These are phyloP conservation scores for Penicillium concentricum DNA, from an alignment of 2,329 filamentous ascomycete species.

Conservation along the genomic window DNA sequence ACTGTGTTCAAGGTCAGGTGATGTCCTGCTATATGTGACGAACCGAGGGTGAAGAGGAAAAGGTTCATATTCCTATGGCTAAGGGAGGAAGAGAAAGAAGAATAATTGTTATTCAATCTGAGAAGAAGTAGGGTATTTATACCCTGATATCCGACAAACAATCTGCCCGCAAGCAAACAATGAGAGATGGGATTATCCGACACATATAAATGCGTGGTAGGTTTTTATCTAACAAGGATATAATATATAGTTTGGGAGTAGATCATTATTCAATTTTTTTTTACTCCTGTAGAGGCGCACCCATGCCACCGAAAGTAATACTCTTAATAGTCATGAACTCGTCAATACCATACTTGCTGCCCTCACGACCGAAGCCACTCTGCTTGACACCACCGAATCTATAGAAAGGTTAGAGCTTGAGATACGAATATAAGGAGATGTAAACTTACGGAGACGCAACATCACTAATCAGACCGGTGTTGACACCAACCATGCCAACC, in stretches of 20 bases:
- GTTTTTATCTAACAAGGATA: background rate
- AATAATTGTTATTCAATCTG: background rate
- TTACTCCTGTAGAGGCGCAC: conserved; percentile 53
- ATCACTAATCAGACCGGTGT: conserved; percentile 66
- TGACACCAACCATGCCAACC: conserved; percentile 60
- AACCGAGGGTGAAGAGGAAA: too few relatives aligned
- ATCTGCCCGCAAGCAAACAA: too few relatives aligned
- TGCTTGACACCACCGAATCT: conserved; percentile 81
- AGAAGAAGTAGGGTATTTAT: too few relatives aligned
- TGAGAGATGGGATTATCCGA: too few relatives aligned
- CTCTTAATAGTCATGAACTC: conserved; percentile 77
- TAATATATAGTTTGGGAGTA: background rate
- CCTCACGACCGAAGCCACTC: conserved; percentile 77
- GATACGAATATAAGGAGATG: background rate
- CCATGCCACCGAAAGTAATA: conserved; percentile 63
- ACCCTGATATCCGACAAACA: too few relatives aligned
- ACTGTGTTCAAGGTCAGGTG: background rate
- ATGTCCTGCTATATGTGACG: background rate
- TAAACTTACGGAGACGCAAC: conserved; percentile 48
- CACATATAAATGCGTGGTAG: background rate
- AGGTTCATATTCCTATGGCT: too few relatives aligned
- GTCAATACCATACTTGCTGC: conserved; percentile 71
- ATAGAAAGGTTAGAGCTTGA: conserved; percentile 16
- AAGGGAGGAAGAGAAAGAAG: too few relatives aligned
- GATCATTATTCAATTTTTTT: background rate